Conservation (phyloP, 345 rosid genomes). For the Balakata baccata region DNA sequence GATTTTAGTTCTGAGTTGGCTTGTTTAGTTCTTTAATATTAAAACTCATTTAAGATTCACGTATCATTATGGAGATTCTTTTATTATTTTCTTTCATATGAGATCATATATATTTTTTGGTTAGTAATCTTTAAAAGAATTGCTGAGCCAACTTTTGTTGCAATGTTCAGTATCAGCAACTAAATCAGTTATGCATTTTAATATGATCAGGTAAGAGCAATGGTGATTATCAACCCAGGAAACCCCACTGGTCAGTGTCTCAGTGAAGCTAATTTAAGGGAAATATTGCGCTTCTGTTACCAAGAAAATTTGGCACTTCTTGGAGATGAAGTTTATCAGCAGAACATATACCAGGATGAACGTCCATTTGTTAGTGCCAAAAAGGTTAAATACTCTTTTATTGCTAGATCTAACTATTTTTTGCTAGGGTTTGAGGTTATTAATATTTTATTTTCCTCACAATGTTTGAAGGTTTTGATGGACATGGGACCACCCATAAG, state of each 20-base stretch:
- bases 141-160: slow-evolving; percentile 11
- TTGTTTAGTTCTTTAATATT: slow-evolving; percentile 13
- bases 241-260: slow-evolving; percentile 99
- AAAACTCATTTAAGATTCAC: neutral
- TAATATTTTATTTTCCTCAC: slow-evolving; percentile 13
- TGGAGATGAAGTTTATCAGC: slow-evolving; percentile 99
- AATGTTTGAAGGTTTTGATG: slow-evolving; percentile 61
- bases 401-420: slow-evolving; percentile 16
- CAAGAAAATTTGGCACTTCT: slow-evolving; percentile 77
- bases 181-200: slow-evolving; percentile 4
- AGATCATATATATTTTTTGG: neutral
- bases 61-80: neutral
- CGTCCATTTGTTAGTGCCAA: slow-evolving; percentile 88
- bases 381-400: slow-evolving; percentile 50
- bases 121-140: neutral
- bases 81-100: slow-evolving; percentile 12
- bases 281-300: slow-evolving; percentile 72
- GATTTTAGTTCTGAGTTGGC: neutral
- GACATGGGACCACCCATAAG: slow-evolving; percentile 80
- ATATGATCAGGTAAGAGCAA: slow-evolving; percentile 73
- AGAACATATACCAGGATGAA: slow-evolving; percentile 91
- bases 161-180: neutral
- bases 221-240: slow-evolving; percentile 99
- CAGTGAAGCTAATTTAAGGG: slow-evolving; percentile 82
- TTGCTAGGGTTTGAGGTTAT: slow-evolving; percentile 11